phyloP scores from a whole-genome alignment of 306 rosid genomes.

The Prunus campanulata region DNA sequence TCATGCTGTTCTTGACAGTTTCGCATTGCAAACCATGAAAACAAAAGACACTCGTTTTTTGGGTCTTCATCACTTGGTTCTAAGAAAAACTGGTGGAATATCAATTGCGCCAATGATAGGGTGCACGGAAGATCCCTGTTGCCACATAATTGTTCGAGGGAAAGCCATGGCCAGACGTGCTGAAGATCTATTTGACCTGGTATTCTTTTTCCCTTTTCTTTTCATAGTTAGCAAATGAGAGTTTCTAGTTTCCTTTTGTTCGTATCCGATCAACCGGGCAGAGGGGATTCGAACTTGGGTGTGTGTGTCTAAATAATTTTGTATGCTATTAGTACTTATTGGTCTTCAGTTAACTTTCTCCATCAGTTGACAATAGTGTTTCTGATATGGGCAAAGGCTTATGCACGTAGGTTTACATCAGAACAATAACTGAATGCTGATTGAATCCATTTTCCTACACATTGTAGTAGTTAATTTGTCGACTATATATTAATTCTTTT shows the following conservation, averaged over 20 bases:
- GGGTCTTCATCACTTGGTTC: constrained; percentile 82
- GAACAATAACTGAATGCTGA: background rate
- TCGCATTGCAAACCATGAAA: constrained; percentile 95
- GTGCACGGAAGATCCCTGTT: constrained; percentile 75
- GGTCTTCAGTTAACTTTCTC: background rate
- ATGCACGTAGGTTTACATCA: background rate
- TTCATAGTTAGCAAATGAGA: background rate
- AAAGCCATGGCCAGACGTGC: constrained; percentile 88
- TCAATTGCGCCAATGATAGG: constrained; percentile 84
- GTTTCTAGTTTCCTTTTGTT: background rate
- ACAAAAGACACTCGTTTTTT: constrained; percentile 90
- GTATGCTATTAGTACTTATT: background rate
- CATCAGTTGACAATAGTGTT: background rate
- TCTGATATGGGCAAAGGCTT: background rate
- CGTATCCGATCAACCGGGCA: background rate
- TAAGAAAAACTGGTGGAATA: constrained; percentile 98
- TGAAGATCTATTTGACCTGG: constrained; percentile 89
- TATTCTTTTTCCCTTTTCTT: constrained; percentile 20
- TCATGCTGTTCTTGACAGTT: constrained; percentile 53
- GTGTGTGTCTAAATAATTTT: background rate
- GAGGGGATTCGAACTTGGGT: no score
- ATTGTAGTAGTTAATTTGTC: background rate
- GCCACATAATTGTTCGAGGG: constrained; percentile 86
- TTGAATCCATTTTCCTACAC: background rate
- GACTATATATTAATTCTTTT: no score